A percentile compares a stretch with the other conserved stretches of the same genome.
These are phyloP conservation scores for Fraxinus anomala DNA, from an alignment of 257 asterid genomes.

Conservation along the genomic window DNA sequence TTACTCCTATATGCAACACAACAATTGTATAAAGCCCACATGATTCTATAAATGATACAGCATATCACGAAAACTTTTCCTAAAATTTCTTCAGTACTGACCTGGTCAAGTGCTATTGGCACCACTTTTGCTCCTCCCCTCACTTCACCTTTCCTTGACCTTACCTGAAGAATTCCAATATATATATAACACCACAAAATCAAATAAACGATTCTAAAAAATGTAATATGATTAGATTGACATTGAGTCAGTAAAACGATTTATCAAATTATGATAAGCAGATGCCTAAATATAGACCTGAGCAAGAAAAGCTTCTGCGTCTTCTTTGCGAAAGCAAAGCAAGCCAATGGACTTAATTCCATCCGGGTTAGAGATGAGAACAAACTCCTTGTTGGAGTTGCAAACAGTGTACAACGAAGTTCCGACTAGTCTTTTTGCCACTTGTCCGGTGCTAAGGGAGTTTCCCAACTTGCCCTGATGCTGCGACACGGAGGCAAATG, in stretches of 20 bases:
- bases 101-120: conserved; percentile 96
- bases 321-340: conserved; percentile 90
- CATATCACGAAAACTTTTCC: background rate
- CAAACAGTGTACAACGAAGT: conserved; percentile 89
- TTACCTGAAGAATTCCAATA: conserved; percentile 48
- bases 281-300: conserved; percentile 51
- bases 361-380: conserved; percentile 74
- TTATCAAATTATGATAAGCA: background rate
- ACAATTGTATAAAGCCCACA: background rate
- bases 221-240: background rate
- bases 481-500: conserved; percentile 83
- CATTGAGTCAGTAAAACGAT: background rate
- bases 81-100: conserved; percentile 7
- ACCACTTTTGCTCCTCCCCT: conserved; percentile 90
- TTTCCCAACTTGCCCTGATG: conserved; percentile 42
- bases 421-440: conserved; percentile 77
- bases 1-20: background rate
- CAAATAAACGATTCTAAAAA: background rate
- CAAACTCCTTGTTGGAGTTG: conserved; percentile 85
- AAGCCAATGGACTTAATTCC: conserved; percentile 85
- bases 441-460: conserved; percentile 54
- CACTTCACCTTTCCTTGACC: conserved; percentile 63
- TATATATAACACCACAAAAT: background rate
- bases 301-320: conserved; percentile 90
- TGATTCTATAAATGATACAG: background rate